Evolutionary conservation across 108 stramenopile genomes (phyloP).

Genomic region (Nitzschia sp.): DNA sequence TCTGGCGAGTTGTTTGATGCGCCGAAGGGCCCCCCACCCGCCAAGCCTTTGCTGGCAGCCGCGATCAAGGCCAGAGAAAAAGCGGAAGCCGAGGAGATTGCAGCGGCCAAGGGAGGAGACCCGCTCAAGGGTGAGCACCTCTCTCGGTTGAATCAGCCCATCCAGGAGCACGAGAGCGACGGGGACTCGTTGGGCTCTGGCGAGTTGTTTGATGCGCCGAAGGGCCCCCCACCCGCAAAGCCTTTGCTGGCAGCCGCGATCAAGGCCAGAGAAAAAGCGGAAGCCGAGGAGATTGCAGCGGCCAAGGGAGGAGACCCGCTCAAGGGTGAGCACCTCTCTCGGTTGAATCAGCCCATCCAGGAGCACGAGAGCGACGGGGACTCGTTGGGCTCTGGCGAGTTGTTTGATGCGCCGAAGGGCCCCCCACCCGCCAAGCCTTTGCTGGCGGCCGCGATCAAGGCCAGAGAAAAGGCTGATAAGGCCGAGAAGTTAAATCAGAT

Average conservation of each 20-base stretch:
- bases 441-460: conserved; percentile 2
- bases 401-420: conserved; percentile 16
- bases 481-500: neutral
- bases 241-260: conserved; percentile 1
- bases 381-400: conserved; percentile 8
- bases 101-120: neutral
- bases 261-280: conserved; percentile 1
- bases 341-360: neutral
- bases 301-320: neutral
- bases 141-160: neutral
- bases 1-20: conserved; percentile 17
- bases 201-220: conserved; percentile 16
- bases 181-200: conserved; percentile 12
- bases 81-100: neutral
- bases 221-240: conserved; percentile 1
- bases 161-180: neutral
- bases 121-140: neutral
- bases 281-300: neutral
- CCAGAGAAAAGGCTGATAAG: neutral
- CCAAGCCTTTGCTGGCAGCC: neutral
- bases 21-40: conserved; percentile 2
- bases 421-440: conserved; percentile 3
- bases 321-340: neutral
- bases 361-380: conserved; percentile 1
- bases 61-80: conserved; percentile 5